Percentiles rank a stretch among this genome's conserved stretches.
Conservation (phyloP, 129 eudicot species). For the Logfia minima region DNA sequence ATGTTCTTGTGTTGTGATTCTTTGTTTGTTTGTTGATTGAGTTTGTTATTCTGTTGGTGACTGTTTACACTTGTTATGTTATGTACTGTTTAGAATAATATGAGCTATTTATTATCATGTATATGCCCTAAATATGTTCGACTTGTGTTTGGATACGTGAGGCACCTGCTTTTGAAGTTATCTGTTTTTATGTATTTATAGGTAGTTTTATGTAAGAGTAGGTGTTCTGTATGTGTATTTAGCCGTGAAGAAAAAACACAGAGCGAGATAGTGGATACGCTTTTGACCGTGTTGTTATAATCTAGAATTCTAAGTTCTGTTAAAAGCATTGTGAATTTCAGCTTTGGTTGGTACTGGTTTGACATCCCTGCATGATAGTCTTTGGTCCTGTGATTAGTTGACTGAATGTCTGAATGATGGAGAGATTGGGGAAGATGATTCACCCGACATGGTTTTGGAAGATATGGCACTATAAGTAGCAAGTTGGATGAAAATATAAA, state of each 20-base stretch:
- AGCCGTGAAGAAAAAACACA: neutral
- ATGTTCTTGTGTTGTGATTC: neutral
- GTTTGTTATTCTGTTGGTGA: neutral
- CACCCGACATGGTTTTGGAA: too few relatives aligned
- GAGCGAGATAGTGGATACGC: neutral
- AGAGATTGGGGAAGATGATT: too few relatives aligned
- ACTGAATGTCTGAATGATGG: too few relatives aligned
- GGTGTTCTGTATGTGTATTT: slow-evolving; percentile 4
- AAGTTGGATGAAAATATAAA: neutral
- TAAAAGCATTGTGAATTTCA: neutral
- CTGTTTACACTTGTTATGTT: neutral
- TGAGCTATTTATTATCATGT: neutral
- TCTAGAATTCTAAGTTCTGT: neutral
- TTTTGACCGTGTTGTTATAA: neutral
- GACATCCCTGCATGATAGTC: neutral
- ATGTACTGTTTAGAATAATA: neutral
- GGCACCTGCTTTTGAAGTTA: neutral
- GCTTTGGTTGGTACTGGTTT: neutral
- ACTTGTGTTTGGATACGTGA: neutral
- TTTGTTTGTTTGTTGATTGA: neutral
- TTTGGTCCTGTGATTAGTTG: too few relatives aligned
- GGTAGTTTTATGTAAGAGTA: neutral
- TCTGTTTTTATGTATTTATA: neutral
- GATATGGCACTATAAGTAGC: neutral
- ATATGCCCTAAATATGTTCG: neutral